Percentiles rank a stretch among this genome's conserved stretches.
These are phyloP conservation scores for Trichoderma sp. DNA, from an alignment of 2,329 filamentous ascomycete species.

Conservation along the genomic window DNA sequence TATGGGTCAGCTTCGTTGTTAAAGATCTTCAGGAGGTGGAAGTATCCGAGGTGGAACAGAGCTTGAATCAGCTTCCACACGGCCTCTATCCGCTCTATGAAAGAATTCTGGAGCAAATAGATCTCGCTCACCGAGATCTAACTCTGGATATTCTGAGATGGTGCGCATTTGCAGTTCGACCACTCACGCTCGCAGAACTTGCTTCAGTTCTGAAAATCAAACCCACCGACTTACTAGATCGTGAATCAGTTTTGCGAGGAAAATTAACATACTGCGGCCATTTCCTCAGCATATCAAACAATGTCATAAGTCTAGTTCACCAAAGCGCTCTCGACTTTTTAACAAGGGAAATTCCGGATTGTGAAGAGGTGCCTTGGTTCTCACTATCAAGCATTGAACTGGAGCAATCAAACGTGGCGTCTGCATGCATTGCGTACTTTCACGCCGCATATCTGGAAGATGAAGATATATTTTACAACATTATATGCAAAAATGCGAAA, in stretches of 20 bases:
- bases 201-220: not conserved
- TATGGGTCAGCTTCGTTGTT: not conserved
- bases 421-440: not conserved
- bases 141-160: not conserved
- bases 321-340: conserved; percentile 2
- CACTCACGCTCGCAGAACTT: not conserved
- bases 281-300: not conserved
- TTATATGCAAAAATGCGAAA: too few relatives aligned
- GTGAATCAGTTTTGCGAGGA: not conserved
- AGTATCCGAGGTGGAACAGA: not conserved
- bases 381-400: not conserved
- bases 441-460: not conserved
- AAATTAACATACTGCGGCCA: not conserved
- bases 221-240: not conserved
- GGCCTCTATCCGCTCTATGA: not conserved
- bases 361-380: not conserved
- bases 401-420: not conserved
- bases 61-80: not conserved
- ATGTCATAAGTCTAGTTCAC: not conserved
- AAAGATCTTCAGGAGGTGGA: not conserved
- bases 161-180: not conserved
- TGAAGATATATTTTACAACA: not conserved
- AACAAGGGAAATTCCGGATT: rapidly evolving
- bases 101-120: not conserved
- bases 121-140: not conserved